phyloP scores from a whole-genome alignment of 208 protist genomes.

The Lotmaria passim region DNA sequence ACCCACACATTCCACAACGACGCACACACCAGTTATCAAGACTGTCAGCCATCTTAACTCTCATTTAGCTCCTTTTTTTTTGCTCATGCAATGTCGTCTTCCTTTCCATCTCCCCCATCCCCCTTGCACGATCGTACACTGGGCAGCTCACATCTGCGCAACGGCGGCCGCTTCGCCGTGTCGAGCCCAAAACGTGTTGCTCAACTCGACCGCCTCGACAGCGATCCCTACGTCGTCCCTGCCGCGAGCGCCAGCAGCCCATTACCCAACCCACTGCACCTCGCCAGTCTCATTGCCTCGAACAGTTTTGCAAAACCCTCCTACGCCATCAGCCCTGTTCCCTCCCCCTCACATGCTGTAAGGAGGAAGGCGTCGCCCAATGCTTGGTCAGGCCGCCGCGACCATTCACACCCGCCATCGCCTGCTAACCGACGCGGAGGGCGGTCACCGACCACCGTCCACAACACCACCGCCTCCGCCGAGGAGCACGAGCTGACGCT shows the following conservation, averaged over 20 bases:
- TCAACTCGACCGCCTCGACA: neutral
- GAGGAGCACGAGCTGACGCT: neutral
- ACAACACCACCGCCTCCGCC: neutral
- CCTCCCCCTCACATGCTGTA: neutral
- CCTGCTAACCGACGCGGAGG: neutral
- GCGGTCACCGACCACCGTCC: neutral
- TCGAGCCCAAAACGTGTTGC: neutral
- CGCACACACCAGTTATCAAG: too few relatives aligned
- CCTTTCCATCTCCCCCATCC: neutral
- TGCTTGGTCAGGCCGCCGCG: neutral
- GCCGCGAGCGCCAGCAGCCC: neutral
- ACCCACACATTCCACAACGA: too few relatives aligned
- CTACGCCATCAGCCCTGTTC: neutral
- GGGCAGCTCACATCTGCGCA: neutral
- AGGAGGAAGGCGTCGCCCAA: neutral
- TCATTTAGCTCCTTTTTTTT: too few relatives aligned
- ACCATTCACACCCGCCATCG: neutral
- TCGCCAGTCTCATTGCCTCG: neutral
- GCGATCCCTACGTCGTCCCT: neutral
- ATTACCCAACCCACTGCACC: neutral
- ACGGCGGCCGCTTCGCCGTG: neutral
- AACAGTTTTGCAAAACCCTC: constrained; percentile 13
- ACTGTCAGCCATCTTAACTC: too few relatives aligned
- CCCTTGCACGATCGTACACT: neutral
- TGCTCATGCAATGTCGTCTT: too few relatives aligned